Evolutionary conservation across 345 rosid genomes (phyloP).

Genomic region (Geranium rotundifolium): DNA sequence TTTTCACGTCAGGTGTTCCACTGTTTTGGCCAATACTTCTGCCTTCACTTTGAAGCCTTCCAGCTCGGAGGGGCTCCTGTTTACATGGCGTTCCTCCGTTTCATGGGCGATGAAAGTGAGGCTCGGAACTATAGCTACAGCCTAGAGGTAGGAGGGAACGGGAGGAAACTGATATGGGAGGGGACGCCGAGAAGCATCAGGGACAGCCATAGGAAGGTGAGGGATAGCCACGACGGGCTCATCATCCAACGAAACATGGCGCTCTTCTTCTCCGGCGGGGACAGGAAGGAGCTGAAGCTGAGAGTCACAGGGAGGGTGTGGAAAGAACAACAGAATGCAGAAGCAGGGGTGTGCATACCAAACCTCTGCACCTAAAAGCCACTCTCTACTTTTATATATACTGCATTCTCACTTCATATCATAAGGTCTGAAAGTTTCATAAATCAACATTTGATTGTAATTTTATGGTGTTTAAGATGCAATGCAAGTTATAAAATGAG

Average conservation of each 20-base stretch:
- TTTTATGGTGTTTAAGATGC: no score
- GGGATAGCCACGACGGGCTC: conserved; percentile 6
- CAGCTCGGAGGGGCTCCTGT: conserved; percentile 4
- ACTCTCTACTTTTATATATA: background rate
- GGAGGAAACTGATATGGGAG: conserved; percentile 9
- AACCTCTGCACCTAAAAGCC: conserved; percentile 54
- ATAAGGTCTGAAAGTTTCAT: no score
- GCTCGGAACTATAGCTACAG: background rate
- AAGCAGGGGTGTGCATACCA: conserved; percentile 67
- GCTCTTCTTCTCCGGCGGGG: no score
- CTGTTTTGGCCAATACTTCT: background rate
- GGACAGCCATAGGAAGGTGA: conserved; percentile 6
- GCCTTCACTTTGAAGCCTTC: conserved; percentile 4
- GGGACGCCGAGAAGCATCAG: conserved; percentile 7
- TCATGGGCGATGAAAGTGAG: conserved; percentile 4
- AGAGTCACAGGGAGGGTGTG: conserved; percentile 87
- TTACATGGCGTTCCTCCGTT: conserved; percentile 4
- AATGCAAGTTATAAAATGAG: no score
- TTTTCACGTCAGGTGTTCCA: background rate
- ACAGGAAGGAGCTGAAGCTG: conserved; percentile 68
- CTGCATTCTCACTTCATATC: no score
- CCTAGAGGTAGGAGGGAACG: conserved; percentile 5
- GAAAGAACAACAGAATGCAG: conserved; percentile 91
- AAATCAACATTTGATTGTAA: background rate
- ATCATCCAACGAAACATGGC: no score